Conservation (phyloP, 805 yeast genomes). For the Candida ficus region DNA sequence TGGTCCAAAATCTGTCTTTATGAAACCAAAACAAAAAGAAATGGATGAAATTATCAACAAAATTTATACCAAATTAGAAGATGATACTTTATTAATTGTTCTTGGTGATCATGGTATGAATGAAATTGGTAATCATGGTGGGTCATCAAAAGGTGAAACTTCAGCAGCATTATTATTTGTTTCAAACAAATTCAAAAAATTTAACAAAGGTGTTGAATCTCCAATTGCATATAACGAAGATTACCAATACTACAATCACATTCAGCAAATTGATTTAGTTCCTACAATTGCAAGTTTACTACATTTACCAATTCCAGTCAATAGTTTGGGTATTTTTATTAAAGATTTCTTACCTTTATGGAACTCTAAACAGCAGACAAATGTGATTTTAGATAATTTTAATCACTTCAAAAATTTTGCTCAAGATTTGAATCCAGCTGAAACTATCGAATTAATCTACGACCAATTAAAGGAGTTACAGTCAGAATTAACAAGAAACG, state of each 20-base stretch:
- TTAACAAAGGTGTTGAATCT: slow-evolving; percentile 11
- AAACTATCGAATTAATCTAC: slow-evolving; percentile 13
- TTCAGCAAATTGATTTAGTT: slow-evolving; percentile 82
- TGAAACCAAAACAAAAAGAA: slow-evolving; percentile 79
- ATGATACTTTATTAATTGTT: slow-evolving; percentile 61
- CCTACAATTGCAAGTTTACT: slow-evolving; percentile 74
- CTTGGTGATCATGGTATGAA: slow-evolving; percentile 98
- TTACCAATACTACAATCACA: slow-evolving; percentile 45
- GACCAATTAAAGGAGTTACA: slow-evolving; percentile 34
- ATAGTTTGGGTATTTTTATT: slow-evolving; percentile 75
- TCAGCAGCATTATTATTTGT: slow-evolving; percentile 74
- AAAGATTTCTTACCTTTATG: slow-evolving; percentile 52
- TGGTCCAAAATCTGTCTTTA: slow-evolving; percentile 76
- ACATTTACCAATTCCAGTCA: slow-evolving; percentile 86
- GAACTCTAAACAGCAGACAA: slow-evolving; percentile 29
- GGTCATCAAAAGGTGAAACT: slow-evolving; percentile 89
- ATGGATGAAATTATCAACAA: slow-evolving; percentile 67
- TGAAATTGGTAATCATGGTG: slow-evolving; percentile 94
- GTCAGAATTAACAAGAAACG: slow-evolving; percentile 44
- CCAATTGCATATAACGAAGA: slow-evolving; percentile 30
- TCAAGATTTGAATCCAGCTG: slow-evolving; percentile 14
- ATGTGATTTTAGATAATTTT: slow-evolving; percentile 48
- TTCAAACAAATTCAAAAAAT: slow-evolving; percentile 49
- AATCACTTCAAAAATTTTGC: slow-evolving; percentile 47
- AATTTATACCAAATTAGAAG: slow-evolving; percentile 42